Conservation (phyloP, 306 rosid species). For the Carpinus fangiana region DNA sequence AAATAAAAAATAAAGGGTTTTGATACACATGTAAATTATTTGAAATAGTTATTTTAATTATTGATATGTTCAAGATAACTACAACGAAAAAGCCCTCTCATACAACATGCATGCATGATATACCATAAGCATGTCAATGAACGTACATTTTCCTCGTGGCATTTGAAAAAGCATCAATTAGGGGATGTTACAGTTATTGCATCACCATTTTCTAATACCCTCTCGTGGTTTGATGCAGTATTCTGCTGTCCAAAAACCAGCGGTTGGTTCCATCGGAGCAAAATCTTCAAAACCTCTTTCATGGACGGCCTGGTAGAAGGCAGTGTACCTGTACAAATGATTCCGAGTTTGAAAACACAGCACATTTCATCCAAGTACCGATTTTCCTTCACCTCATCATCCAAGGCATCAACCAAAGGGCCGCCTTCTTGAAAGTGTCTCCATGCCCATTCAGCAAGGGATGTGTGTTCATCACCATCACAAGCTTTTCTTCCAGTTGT, state of each 20-base stretch:
- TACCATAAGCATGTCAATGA: too few species aligned
- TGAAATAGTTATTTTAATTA: too few species aligned
- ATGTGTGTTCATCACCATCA: conserved; percentile 55
- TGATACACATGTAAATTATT: too few species aligned
- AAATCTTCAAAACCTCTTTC: conserved; percentile 54
- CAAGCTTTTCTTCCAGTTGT: too few species aligned
- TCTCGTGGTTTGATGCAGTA: not conserved
- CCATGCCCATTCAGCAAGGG: conserved; percentile 77
- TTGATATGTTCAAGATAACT: too few species aligned
- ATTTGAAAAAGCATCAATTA: too few species aligned
- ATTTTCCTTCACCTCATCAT: conserved; percentile 51
- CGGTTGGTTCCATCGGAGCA: conserved; percentile 32
- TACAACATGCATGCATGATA: too few species aligned
- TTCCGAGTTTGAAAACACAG: conserved; percentile 60
- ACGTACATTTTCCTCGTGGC: too few species aligned
- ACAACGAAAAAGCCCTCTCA: too few species aligned
- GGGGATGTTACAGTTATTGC: too few species aligned
- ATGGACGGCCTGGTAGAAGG: conserved; percentile 72
- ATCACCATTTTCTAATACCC: too few species aligned
- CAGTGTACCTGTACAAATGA: conserved; percentile 49
- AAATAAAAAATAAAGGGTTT: too few species aligned
- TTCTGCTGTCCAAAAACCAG: conserved; percentile 23
- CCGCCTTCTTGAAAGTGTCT: conserved; percentile 38
- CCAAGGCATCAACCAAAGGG: conserved; percentile 48
- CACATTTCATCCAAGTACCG: conserved; percentile 53